Evolutionary conservation across 306 rosid species (phyloP), one percentile per base, ranked within the genome.

Genomic region (Cucurbita maxima): DNA sequence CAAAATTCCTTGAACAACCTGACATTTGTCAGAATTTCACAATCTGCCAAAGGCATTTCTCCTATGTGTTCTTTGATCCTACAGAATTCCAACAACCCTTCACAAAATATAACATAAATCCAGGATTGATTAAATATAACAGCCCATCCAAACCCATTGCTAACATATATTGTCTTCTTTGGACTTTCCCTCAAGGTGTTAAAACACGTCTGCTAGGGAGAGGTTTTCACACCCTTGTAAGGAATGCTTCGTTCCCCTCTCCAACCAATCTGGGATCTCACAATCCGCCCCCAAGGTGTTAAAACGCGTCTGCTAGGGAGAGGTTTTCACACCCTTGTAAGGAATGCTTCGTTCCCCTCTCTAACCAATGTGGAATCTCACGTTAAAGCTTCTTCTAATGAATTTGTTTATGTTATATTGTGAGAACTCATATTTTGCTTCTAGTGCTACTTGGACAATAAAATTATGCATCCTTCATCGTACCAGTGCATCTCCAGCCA

Each of bases 401-500:
- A 48, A 69, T 69, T 43, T 48, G 34, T 69, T 48, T 25, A 3
- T 25, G 16, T 6, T 45, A 16, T 59, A 56, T 22, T 50, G 43
- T 67, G 43, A 18, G 18, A 59, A 59, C 67, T 59, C 14, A 14
- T 43, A 37, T 43, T 22, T 48, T 48, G 41, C 77, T 51, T 18
- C 58, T 74, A 57, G 66, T 30, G 41, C 47, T 16, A 36, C 52
- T 40, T 43, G 51, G 76, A 40, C 36, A 71, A 50, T 55, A 22
- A 69, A 56, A 78, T 19, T 72, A 67, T 30, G 4, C 7, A 66
- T 67, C 57, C 10, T 71, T 80, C 53, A 13, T 7, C 78, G 60
- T 94, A 94, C 99, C 97, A 77, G 81, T 71, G 96, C 88, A 59
- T 91, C 78, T 76, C 99, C 97, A 25, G 85, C 30, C 84, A 48